These are phyloP conservation scores for Rhizopus stolonifer DNA, from an alignment of 371 early-diverging fungal species.

Conservation along the genomic window DNA sequence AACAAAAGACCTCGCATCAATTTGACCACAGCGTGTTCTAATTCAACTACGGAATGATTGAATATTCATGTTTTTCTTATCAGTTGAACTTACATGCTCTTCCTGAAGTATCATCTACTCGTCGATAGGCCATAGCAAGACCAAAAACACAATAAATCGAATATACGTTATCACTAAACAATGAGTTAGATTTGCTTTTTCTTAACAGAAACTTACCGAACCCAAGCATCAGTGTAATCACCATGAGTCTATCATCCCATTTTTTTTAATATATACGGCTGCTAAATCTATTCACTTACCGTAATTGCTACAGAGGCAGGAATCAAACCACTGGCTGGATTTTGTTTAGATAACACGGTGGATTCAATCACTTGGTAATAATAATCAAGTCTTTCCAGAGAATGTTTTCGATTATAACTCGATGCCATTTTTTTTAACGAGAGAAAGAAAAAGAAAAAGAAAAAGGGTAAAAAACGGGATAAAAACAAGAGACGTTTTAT, in stretches of 20 bases:
- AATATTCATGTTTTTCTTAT: not conserved
- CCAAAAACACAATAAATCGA: slow-evolving; percentile 90
- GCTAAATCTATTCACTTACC: slow-evolving; percentile 21
- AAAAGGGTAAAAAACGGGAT: too few species aligned
- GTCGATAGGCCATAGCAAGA: slow-evolving; percentile 80
- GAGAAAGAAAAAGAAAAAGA: slow-evolving; percentile 5
- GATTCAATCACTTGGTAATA: slow-evolving; percentile 75
- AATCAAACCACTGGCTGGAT: slow-evolving; percentile 85
- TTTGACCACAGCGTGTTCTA: slow-evolving; percentile 85
- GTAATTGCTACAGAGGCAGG: slow-evolving; percentile 90
- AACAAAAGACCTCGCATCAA: slow-evolving; percentile 75
- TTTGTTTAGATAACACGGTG: slow-evolving; percentile 78
- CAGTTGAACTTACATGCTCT: slow-evolving; percentile 67
- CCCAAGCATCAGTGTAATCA: slow-evolving; percentile 92
- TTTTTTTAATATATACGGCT: not conserved
- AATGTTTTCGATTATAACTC: slow-evolving; percentile 21
- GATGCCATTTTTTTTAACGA: slow-evolving; percentile 1
- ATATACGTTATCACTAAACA: slow-evolving; percentile 92
- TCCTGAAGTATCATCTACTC: slow-evolving; percentile 81
- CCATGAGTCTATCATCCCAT: slow-evolving; percentile 54
- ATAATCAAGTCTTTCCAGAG: slow-evolving; percentile 65
- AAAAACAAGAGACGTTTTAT: too few species aligned
- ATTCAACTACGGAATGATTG: slow-evolving; percentile 58
- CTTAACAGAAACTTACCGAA: slow-evolving; percentile 53
- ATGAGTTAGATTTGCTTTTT: not conserved